Percentiles rank a stretch among this genome's conserved stretches.
Conservation (phyloP, 106 monocot species). For the Platanthera zijinensis region DNA sequence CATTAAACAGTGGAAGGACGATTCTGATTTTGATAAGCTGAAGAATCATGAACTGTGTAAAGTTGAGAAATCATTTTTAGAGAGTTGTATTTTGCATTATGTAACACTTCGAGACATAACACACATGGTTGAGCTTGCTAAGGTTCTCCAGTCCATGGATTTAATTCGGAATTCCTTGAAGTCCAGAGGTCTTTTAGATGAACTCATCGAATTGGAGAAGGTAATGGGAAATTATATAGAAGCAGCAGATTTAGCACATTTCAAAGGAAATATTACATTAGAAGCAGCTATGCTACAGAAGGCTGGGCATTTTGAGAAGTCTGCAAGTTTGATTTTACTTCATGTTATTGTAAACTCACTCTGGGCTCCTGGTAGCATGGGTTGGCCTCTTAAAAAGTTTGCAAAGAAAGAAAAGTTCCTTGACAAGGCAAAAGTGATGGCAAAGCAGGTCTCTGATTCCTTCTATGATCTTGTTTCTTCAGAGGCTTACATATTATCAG, state of each 20-base stretch:
- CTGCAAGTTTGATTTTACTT: constrained; percentile 22
- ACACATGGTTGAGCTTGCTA: constrained; percentile 33
- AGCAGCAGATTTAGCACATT: constrained; percentile 27
- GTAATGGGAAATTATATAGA: constrained; percentile 32
- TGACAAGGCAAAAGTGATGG: constrained; percentile 17
- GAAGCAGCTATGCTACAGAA: constrained; percentile 43
- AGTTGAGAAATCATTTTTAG: constrained; percentile 18
- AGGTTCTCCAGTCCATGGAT: constrained; percentile 35
- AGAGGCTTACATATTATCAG: constrained; percentile 20
- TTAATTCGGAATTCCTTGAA: constrained; percentile 25
- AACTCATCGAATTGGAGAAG: constrained; percentile 25
- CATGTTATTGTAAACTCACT: constrained; percentile 32
- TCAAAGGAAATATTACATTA: constrained; percentile 30
- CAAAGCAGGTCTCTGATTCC: constrained; percentile 11
- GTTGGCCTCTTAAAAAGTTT: constrained; percentile 44
- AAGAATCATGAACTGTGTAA: neutral
- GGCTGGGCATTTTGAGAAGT: constrained; percentile 22
- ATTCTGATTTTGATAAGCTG: too few relatives aligned
- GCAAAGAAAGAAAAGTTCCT: constrained; percentile 20
- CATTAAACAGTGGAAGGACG: constrained; percentile 19
- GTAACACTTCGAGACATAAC: constrained; percentile 12
- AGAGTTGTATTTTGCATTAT: constrained; percentile 25
- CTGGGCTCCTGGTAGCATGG: constrained; percentile 36
- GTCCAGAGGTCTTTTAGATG: constrained; percentile 28
- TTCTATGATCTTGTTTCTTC: constrained; percentile 16